Percentiles rank a stretch among this genome's conserved stretches.
Conservation (phyloP, 495 filamentous ascomycete species). For the Neurospora tetrasperma region DNA sequence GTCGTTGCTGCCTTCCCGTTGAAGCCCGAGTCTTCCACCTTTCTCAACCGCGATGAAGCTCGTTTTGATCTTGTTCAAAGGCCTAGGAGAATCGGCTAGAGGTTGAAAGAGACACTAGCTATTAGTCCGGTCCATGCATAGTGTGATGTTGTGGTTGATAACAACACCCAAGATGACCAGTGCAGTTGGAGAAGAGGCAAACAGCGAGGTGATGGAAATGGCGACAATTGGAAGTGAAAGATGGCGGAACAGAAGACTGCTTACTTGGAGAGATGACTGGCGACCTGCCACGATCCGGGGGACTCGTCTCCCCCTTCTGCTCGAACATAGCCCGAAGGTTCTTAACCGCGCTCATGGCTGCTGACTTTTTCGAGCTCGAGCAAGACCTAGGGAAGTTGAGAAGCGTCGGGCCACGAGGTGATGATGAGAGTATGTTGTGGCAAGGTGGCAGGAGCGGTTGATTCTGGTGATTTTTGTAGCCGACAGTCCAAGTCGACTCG, state of each 20-base stretch:
- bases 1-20: constrained; percentile 32
- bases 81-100: constrained; percentile 39
- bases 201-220: not conserved
- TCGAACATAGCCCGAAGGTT: constrained; percentile 88
- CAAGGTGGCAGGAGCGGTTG: not conserved
- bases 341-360: constrained; percentile 40
- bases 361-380: constrained; percentile 5
- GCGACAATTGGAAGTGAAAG: not conserved
- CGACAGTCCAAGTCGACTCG: not conserved
- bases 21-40: constrained; percentile 40
- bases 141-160: not conserved
- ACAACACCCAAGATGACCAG: not conserved
- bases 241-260: constrained; percentile 1
- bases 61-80: constrained; percentile 68
- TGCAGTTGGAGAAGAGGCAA: not conserved
- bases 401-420: not conserved
- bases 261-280: constrained; percentile 38
- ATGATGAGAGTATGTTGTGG: not conserved
- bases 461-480: not conserved
- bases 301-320: constrained; percentile 51
- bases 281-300: constrained; percentile 66
- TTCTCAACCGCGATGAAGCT: constrained; percentile 75
- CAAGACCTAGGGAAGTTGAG: not conserved
- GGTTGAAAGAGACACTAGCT: constrained; percentile 7
- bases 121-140: not conserved